Evolutionary conservation across 2,329 filamentous ascomycete species (phyloP).

Genomic region (Aspergillus thermomutatus): DNA sequence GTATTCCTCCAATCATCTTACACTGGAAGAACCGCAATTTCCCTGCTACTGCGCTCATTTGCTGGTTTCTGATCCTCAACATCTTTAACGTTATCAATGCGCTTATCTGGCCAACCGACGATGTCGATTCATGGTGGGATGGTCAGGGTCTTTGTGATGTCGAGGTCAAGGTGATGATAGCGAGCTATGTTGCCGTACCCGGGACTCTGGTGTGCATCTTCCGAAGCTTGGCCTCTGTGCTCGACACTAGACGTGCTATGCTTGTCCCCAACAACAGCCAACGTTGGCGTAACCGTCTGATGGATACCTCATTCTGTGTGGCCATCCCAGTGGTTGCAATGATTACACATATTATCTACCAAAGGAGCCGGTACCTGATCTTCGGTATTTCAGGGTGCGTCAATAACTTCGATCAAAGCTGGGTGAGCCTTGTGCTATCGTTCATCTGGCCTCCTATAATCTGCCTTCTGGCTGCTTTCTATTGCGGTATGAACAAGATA

Average conservation of each 20-base stretch:
- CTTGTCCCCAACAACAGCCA: constrained; percentile 50
- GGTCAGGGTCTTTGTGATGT: constrained; percentile 64
- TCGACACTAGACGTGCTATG: constrained; percentile 56
- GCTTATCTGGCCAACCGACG: constrained; percentile 61
- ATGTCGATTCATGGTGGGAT: constrained; percentile 54
- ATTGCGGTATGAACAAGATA: constrained; percentile 50
- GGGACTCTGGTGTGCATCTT: constrained; percentile 58
- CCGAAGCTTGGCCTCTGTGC: constrained; percentile 56
- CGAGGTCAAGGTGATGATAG: constrained; percentile 57
- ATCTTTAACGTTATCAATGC: constrained; percentile 60
- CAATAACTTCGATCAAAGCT: constrained; percentile 53
- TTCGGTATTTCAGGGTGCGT: constrained; percentile 59
- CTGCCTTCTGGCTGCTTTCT: constrained; percentile 52
- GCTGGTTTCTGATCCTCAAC: constrained; percentile 56
- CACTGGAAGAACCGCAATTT: constrained; percentile 61
- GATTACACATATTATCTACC: constrained; percentile 57
- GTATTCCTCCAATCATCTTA: constrained; percentile 57
- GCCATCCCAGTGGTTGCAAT: constrained; percentile 55
- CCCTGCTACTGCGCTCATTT: constrained; percentile 54
- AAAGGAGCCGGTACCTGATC: constrained; percentile 57
- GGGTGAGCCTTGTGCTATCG: constrained; percentile 54
- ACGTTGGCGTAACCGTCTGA: constrained; percentile 43
- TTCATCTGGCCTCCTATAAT: constrained; percentile 57
- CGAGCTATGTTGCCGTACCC: constrained; percentile 50
- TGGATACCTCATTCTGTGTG: constrained; percentile 57